These are phyloP conservation scores for Mycotypha africana DNA, from an alignment of 371 early-diverging fungal genomes.

Conservation along the genomic window DNA sequence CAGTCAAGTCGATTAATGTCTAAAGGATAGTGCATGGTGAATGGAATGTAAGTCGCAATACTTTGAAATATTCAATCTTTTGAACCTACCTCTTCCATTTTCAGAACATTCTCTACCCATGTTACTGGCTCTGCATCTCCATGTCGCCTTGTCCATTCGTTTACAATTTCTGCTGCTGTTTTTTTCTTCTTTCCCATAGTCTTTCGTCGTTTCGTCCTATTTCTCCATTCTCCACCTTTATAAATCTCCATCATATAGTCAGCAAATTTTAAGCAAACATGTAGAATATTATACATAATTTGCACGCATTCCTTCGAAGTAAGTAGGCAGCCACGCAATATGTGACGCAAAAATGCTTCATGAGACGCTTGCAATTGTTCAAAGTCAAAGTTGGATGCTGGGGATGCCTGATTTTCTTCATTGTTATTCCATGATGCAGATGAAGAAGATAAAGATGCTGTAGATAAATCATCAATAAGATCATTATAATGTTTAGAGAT, in stretches of 20 bases:
- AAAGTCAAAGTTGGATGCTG: conserved; percentile 34
- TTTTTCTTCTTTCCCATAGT: conserved; percentile 13
- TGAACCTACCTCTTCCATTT: not conserved
- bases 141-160: conserved; percentile 26
- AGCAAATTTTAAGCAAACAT: conserved; percentile 39
- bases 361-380: conserved; percentile 57
- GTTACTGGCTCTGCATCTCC: conserved; percentile 10
- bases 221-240: conserved; percentile 27
- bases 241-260: conserved; percentile 21
- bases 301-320: conserved; percentile 27
- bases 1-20: conserved; percentile 33
- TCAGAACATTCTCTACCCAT: conserved; percentile 21
- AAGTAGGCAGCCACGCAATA: conserved; percentile 51
- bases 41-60: not conserved
- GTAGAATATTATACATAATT: conserved; percentile 26
- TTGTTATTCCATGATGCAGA: conserved; percentile 55
- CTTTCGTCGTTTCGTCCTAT: conserved; percentile 17
- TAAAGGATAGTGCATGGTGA: too few relatives aligned
- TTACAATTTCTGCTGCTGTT: conserved; percentile 37
- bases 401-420: not conserved
- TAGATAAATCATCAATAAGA: too few relatives aligned
- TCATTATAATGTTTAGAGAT: too few relatives aligned
- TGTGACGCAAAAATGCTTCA: conserved; percentile 30
- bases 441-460: not conserved
- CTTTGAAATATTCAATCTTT: not conserved